Evolutionary conservation across 1,284 basidiomycete species (phyloP), one percentile per base, ranked within the genome.

Genomic region (Tilletia setariae): DNA sequence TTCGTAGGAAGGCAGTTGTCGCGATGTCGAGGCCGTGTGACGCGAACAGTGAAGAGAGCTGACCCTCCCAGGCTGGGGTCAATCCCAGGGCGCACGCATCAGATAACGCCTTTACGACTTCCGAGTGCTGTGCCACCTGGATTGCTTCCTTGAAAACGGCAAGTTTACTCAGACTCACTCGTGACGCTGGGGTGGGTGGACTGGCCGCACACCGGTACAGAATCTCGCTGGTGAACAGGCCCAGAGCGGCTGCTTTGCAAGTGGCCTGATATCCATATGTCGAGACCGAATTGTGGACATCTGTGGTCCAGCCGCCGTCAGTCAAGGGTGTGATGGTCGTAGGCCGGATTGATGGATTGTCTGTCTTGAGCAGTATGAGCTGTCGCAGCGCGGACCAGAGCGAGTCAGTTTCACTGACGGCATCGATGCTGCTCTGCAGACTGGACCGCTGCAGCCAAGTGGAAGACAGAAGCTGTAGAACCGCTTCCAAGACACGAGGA

Each of bases 211-310:
- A 61, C 28, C 32, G 28, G 28, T 61, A 61, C 56, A 61, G 30
- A 21, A 61, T 61, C 28, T 61, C 56, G 56, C 56, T 61, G 30
- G 56, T 30, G 30, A 61, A 61, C 15, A 61, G 56, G 28, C 32
- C 56, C 7, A 61, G 56, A 11, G 56, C 56, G 16, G 56, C 56
- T 7, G 56, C 56, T 35, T 61, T 61, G 56, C 56, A 61, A 1
- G 56, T 61, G 2, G 35, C 56, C 32, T 61, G 56, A 30, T 61
- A 61, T 13, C 56, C 28, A 15, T 61, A 61, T 30, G 28, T 25
- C 28, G 56, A 25, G 15, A 61, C 56, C 1, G 28, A 32, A 2
- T 32, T 30, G 30, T 61, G 56, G 4, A 30, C 56, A 30, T 61
- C 56, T 2, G 56, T 35, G 15, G 30, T 30, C 56, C 56, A 61